phyloP scores from a whole-genome alignment of 2,329 filamentous ascomycete species.

The Colletotrichum camelliae region DNA sequence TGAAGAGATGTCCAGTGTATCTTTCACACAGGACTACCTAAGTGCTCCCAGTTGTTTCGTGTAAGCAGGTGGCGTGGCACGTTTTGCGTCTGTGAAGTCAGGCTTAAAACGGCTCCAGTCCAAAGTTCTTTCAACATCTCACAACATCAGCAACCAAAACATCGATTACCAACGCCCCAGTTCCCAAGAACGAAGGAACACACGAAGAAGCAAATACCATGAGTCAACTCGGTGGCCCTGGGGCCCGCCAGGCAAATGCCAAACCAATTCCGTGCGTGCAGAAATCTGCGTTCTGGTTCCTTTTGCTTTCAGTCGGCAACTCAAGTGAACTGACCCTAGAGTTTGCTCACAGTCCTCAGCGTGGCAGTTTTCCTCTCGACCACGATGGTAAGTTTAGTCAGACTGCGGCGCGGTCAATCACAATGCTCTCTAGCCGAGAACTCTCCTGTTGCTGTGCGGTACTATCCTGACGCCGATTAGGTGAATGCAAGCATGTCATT shows the following conservation, averaged over 20 bases:
- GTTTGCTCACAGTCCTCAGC: constrained; percentile 69
- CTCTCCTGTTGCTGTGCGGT: background rate
- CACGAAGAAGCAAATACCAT: constrained; percentile 35
- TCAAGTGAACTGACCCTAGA: background rate
- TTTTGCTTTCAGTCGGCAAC: background rate
- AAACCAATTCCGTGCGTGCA: constrained; percentile 73
- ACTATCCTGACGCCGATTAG: constrained; percentile 46
- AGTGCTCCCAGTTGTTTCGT: background rate
- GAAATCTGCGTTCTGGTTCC: background rate
- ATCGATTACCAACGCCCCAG: background rate
- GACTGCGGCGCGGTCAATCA: background rate
- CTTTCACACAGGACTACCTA: background rate
- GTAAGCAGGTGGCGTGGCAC: background rate
- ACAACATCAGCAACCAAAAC: background rate
- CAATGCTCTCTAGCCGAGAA: background rate
- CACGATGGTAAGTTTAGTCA: constrained; percentile 69
- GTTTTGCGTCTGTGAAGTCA: background rate
- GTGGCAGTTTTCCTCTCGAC: constrained; percentile 95
- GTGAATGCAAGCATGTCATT: constrained; percentile 94
- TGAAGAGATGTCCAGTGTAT: background rate
- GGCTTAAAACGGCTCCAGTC: background rate
- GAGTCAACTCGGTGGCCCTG: constrained; percentile 75
- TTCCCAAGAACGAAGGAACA: background rate
- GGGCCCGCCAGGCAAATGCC: constrained; percentile 64
- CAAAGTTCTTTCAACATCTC: background rate